phyloP scores from a whole-genome alignment of 140 eudicot species.

The Cichorium intybus region DNA sequence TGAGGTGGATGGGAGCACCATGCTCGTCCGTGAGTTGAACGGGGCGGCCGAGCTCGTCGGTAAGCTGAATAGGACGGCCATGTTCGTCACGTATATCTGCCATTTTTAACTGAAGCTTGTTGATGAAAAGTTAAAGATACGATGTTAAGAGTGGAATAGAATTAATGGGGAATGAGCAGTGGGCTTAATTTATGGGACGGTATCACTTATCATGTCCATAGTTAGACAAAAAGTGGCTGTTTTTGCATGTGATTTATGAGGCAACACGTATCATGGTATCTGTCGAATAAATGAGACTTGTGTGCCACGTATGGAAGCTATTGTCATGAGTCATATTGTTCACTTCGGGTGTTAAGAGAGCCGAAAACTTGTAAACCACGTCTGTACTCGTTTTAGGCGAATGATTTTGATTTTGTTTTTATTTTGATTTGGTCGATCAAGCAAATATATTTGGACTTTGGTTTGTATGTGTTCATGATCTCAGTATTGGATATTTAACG shows the following conservation, averaged over 20 bases:
- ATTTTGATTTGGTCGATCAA: no score
- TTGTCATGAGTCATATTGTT: constrained; percentile 22
- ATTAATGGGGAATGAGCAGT: not conserved
- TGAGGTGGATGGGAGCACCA: constrained; percentile 70
- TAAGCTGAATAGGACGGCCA: constrained; percentile 61
- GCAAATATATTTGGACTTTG: no score
- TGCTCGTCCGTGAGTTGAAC: constrained; percentile 74
- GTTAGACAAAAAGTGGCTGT: not conserved
- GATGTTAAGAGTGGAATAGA: not conserved
- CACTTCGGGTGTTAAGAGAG: no score
- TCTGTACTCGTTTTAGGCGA: not conserved
- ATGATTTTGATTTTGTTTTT: not conserved
- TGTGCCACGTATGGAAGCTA: constrained; percentile 20
- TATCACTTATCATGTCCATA: constrained; percentile 7
- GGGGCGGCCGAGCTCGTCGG: constrained; percentile 61
- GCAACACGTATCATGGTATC: constrained; percentile 2
- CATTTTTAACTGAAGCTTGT: constrained; percentile 21
- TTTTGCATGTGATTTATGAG: constrained; percentile 12
- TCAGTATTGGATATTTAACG: no score
- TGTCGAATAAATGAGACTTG: not conserved
- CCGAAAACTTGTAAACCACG: not conserved
- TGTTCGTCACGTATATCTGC: constrained; percentile 67
- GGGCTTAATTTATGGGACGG: constrained; percentile 15
- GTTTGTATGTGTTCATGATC: no score
- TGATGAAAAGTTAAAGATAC: not conserved